Evolutionary conservation across 75 land plant species (phyloP).

Genomic region (Chamaecyparis obtusa): DNA sequence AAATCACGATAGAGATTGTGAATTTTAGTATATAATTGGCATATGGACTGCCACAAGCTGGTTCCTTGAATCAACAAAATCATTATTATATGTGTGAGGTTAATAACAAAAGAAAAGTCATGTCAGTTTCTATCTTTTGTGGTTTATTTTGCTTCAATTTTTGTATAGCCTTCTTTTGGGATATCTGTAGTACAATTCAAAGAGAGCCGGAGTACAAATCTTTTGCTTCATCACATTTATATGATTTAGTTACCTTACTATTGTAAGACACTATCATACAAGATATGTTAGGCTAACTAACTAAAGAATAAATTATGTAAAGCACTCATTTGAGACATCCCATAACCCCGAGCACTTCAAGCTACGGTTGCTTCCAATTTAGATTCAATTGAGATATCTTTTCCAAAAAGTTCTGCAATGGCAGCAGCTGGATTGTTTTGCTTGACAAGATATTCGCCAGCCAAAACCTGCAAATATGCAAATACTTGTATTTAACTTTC

Average conservation of each 20-base stretch:
- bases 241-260: neutral
- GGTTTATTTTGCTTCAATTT: neutral
- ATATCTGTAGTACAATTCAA: neutral
- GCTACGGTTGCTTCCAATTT: neutral
- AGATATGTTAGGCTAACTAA: neutral
- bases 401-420: conserved; percentile 50
- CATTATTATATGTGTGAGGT: neutral
- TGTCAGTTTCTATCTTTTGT: neutral
- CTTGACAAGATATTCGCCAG: conserved; percentile 61
- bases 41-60: neutral
- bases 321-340: neutral
- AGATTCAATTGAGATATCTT: conserved; percentile 31
- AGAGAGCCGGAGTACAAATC: neutral
- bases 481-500: neutral
- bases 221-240: neutral
- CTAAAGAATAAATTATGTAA: neutral
- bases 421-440: conserved; percentile 52
- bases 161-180: neutral
- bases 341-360: neutral
- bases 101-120: neutral
- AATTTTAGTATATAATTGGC: neutral
- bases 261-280: neutral
- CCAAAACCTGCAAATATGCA: conserved; percentile 42
- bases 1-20: neutral
- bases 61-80: neutral